These are phyloP conservation scores for Crithidia sp. DNA, from an alignment of 208 protist species.

Conservation along the genomic window DNA sequence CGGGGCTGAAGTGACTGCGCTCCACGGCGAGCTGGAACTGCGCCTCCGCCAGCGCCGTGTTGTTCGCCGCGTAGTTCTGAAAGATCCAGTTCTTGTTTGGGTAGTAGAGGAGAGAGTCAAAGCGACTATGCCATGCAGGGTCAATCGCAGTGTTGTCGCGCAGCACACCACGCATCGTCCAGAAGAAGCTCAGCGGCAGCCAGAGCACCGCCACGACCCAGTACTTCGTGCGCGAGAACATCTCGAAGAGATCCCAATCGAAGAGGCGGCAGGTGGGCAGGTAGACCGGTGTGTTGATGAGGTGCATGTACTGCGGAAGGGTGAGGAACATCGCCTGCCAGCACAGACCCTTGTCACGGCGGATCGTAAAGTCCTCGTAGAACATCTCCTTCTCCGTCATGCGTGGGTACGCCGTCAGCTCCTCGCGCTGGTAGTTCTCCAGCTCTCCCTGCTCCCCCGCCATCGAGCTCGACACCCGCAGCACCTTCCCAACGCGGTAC, in stretches of 20 bases:
- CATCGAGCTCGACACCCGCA: slow-evolving; percentile 13
- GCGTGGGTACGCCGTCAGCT: slow-evolving; percentile 55
- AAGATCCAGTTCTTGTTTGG: slow-evolving; percentile 51
- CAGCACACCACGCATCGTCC: slow-evolving; percentile 38
- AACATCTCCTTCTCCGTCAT: slow-evolving; percentile 49
- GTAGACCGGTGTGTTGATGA: slow-evolving; percentile 50
- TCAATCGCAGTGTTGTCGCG: slow-evolving; percentile 37
- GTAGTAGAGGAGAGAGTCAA: slow-evolving; percentile 50
- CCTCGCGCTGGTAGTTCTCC: slow-evolving; percentile 39
- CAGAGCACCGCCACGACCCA: slow-evolving; percentile 48
- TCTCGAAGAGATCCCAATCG: slow-evolving; percentile 43
- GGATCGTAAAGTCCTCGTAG: slow-evolving; percentile 59
- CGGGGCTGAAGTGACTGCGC: slow-evolving; percentile 32
- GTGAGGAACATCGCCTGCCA: slow-evolving; percentile 54
- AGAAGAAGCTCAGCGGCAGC: slow-evolving; percentile 52
- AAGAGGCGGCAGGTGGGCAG: slow-evolving; percentile 54
- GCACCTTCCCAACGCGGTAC: slow-evolving; percentile 45
- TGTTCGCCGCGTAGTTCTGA: slow-evolving; percentile 37
- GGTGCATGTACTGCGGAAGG: slow-evolving; percentile 51
- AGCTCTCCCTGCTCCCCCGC: slow-evolving; percentile 15
- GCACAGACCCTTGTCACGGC: slow-evolving; percentile 43
- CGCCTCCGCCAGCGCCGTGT: slow-evolving; percentile 24
- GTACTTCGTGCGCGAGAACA: slow-evolving; percentile 60
- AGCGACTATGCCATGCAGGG: slow-evolving; percentile 27
- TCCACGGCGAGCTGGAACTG: slow-evolving; percentile 33